Conservation (phyloP, 306 rosid genomes). For the Sicyos edulis region DNA sequence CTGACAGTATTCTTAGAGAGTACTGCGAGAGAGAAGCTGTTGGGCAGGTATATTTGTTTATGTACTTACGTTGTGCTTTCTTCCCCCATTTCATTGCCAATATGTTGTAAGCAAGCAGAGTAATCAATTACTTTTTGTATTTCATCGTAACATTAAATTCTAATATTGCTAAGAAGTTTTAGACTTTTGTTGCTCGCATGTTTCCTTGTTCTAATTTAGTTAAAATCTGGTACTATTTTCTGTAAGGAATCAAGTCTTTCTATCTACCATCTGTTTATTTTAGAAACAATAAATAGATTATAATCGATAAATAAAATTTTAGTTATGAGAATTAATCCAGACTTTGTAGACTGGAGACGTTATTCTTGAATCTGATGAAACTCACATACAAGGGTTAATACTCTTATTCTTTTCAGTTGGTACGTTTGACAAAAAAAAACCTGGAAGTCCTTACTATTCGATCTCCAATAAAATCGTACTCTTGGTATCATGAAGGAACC, state of each 20-base stretch:
- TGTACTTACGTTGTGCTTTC: not conserved
- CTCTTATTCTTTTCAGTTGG: conserved; percentile 2
- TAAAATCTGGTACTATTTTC: conserved; percentile 4
- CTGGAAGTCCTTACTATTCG: not conserved
- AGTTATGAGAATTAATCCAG: not conserved
- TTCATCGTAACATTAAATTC: conserved; percentile 1
- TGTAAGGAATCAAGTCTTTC: not conserved
- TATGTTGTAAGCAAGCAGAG: not conserved
- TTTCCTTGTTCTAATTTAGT: not conserved
- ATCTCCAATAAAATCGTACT: conserved; percentile 2
- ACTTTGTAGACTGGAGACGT: not conserved
- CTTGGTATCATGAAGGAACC: not conserved
- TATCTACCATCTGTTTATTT: not conserved
- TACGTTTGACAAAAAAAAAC: not conserved
- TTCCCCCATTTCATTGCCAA: not conserved
- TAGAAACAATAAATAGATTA: not conserved
- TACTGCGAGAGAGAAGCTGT: conserved; percentile 83
- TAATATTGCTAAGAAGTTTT: no score
- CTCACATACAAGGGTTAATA: not conserved
- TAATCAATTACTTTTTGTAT: not conserved
- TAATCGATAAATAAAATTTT: not conserved
- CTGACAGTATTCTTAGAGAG: conserved; percentile 69
- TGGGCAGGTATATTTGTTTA: conserved; percentile 62
- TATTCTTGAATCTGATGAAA: not conserved
- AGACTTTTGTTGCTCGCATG: not conserved